Percentiles rank a stretch among this genome's conserved stretches.
Evolutionary conservation across 2,329 filamentous ascomycete species (phyloP).

Genomic region (Fusarium nisikadoi): DNA sequence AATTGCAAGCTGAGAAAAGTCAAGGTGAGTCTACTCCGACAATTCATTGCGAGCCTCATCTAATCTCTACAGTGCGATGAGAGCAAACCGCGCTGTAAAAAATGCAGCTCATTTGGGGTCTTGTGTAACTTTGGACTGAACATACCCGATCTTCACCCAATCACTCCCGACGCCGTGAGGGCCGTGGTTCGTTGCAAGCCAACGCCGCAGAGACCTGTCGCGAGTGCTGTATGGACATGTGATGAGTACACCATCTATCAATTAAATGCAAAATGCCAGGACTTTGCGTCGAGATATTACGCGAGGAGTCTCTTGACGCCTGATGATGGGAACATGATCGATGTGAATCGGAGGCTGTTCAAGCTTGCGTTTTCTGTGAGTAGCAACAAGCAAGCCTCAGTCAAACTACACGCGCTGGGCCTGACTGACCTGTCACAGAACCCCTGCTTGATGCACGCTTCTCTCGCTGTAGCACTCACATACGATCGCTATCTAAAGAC

Average conservation of each 20-base stretch:
- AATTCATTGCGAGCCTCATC: background rate
- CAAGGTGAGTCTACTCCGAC: slow-evolving; percentile 51
- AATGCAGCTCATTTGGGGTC: slow-evolving; percentile 56
- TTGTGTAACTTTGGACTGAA: slow-evolving; percentile 55
- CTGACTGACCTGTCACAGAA: slow-evolving; percentile 40
- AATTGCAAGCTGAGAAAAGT: slow-evolving; percentile 63
- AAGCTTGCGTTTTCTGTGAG: slow-evolving; percentile 47
- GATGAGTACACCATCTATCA: slow-evolving; percentile 48
- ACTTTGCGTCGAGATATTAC: slow-evolving; percentile 55
- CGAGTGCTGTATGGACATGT: slow-evolving; percentile 50
- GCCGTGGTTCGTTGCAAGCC: slow-evolving; percentile 21
- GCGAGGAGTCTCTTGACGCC: slow-evolving; percentile 51
- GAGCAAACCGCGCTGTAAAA: slow-evolving; percentile 54
- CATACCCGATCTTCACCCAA: slow-evolving; percentile 52
- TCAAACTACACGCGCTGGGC: too few relatives aligned
- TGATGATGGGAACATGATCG: slow-evolving; percentile 50
- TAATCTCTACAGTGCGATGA: slow-evolving; percentile 56
- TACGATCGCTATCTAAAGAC: slow-evolving; percentile 52
- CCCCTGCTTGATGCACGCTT: slow-evolving; percentile 59
- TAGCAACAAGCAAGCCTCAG: too few relatives aligned
- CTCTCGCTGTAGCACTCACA: slow-evolving; percentile 54
- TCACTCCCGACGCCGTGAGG: slow-evolving; percentile 39
- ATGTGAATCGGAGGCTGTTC: slow-evolving; percentile 54
- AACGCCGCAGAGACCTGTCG: slow-evolving; percentile 39
- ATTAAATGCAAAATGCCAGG: slow-evolving; percentile 53